Percentiles rank a stretch among this genome's conserved stretches.
Conservation (phyloP, 169 alveolate species). For the Cytauxzoon felis region DNA sequence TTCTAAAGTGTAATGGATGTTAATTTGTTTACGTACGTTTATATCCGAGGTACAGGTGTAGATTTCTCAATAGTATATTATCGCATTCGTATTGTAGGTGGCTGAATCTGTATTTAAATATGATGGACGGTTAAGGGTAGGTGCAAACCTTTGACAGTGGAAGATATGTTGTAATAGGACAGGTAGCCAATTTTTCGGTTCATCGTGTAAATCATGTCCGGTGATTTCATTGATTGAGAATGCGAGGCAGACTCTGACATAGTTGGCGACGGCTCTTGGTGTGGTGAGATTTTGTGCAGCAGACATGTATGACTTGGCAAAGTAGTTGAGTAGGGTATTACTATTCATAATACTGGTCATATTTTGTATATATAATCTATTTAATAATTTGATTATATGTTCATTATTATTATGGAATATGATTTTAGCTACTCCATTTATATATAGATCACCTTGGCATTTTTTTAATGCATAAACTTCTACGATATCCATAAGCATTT, state of each 20-base stretch:
- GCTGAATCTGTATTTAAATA: slow-evolving; percentile 15
- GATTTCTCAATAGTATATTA: slow-evolving; percentile 43
- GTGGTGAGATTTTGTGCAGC: slow-evolving; percentile 57
- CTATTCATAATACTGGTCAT: slow-evolving; percentile 43
- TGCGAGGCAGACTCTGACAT: slow-evolving; percentile 44
- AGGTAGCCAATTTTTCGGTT: slow-evolving; percentile 39
- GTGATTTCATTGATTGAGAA: slow-evolving; percentile 54
- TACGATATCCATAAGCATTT: slow-evolving; percentile 35
- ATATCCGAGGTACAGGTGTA: slow-evolving; percentile 36
- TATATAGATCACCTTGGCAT: slow-evolving; percentile 24
- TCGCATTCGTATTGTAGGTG: slow-evolving; percentile 51
- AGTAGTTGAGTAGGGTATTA: slow-evolving; percentile 23
- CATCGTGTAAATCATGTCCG: slow-evolving; percentile 33
- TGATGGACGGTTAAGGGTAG: background rate
- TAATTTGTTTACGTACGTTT: slow-evolving; percentile 4
- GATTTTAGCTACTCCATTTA: slow-evolving; percentile 30
- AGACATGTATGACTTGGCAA: slow-evolving; percentile 45
- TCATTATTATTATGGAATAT: slow-evolving; percentile 19
- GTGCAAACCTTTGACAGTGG: slow-evolving; percentile 22
- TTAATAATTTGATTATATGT: slow-evolving; percentile 7
- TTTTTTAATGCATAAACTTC: slow-evolving; percentile 31
- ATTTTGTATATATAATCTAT: slow-evolving; percentile 36
- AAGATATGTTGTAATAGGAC: slow-evolving; percentile 50
- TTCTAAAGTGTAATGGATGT: background rate
- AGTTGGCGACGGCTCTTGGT: slow-evolving; percentile 52